Percentiles rank a stretch among this genome's conserved stretches.
phyloP scores from a whole-genome alignment of 179 eudicot genomes.

The Beta macrorhiza region DNA sequence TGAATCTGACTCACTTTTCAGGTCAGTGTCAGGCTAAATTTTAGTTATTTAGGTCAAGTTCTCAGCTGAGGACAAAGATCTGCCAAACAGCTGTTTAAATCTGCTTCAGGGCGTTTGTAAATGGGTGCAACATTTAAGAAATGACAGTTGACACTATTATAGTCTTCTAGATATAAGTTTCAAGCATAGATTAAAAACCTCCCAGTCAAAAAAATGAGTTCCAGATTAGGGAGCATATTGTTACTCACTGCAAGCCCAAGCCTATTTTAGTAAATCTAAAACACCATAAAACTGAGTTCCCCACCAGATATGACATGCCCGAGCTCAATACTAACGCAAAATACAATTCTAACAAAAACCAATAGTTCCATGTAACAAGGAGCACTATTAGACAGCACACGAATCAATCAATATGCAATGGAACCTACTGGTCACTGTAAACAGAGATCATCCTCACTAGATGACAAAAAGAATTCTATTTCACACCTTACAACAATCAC shows the following conservation, averaged over 20 bases:
- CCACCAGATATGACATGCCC: not conserved
- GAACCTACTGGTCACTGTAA: not conserved
- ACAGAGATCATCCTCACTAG: not conserved
- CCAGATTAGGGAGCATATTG: not conserved
- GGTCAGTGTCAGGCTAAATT: not conserved
- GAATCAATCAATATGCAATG: not conserved
- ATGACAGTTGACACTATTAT: not conserved
- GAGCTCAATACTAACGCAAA: not conserved
- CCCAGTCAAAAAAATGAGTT: not conserved
- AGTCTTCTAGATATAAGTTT: not conserved
- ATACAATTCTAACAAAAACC: not conserved
- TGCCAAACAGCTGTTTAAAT: not conserved
- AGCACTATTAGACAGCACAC: not conserved
- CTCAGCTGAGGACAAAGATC: not conserved
- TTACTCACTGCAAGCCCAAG: not conserved
- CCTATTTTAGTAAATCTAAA: not conserved
- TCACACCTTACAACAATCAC: not conserved
- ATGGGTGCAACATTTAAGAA: not conserved
- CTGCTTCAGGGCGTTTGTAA: not conserved
- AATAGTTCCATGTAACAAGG: not conserved
- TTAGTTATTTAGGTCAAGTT: not conserved
- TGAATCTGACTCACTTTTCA: not conserved
- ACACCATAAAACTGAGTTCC: not conserved
- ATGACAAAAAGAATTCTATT: not conserved
- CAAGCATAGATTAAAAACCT: not conserved